A percentile compares a stretch with the other conserved stretches of the same genome.
Evolutionary conservation across 164 flowering plant species (phyloP).

Genomic region (Amborella trichopoda): DNA sequence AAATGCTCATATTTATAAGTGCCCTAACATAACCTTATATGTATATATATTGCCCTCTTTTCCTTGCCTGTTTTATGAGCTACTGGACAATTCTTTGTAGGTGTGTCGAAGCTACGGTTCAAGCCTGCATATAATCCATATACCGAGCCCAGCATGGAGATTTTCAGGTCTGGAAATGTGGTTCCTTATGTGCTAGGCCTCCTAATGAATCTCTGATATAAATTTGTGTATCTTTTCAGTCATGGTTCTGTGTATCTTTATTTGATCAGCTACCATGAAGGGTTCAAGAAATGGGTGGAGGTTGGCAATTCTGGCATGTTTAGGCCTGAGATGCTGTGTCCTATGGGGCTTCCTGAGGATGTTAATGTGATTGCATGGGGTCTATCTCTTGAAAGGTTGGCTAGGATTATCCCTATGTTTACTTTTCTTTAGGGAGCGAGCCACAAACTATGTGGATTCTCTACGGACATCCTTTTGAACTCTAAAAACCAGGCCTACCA

Average conservation of each 20-base stretch:
- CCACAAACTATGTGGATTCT: background rate
- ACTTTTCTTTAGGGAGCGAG: background rate
- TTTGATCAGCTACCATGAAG: constrained; percentile 73
- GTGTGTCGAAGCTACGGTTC: constrained; percentile 76
- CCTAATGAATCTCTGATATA: too few relatives aligned
- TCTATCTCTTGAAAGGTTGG: constrained; percentile 95
- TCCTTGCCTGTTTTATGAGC: too few relatives aligned
- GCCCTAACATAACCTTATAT: too few relatives aligned
- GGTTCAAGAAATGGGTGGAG: constrained; percentile 90
- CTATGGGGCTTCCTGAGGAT: constrained; percentile 98
- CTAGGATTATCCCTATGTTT: background rate
- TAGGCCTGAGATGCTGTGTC: constrained; percentile 95
- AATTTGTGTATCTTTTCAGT: too few relatives aligned
- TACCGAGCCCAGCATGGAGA: constrained; percentile 99
- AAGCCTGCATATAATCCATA: constrained; percentile 98
- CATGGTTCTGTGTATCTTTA: too few relatives aligned
- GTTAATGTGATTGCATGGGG: constrained; percentile 96
- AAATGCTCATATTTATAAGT: too few relatives aligned
- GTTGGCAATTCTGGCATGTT: constrained; percentile 97
- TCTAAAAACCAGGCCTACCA: constrained; percentile 78
- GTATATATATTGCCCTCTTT: too few relatives aligned
- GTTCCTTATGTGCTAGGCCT: too few relatives aligned
- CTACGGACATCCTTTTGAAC: background rate
- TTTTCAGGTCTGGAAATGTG: constrained; percentile 56
- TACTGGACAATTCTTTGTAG: too few relatives aligned